These are phyloP conservation scores for Elaeagnus macrophylla DNA, from an alignment of 306 rosid genomes.

Conservation along the genomic window DNA sequence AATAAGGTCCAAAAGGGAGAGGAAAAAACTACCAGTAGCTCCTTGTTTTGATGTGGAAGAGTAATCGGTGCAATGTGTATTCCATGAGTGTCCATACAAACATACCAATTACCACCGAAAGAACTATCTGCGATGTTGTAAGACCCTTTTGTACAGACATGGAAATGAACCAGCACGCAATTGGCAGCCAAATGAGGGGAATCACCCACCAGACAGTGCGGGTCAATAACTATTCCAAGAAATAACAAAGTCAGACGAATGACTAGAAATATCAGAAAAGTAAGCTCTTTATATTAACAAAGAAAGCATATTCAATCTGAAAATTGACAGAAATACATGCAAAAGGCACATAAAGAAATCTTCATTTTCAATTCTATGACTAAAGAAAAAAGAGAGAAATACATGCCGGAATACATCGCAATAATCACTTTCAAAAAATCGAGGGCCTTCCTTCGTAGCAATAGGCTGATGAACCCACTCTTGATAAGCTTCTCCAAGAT, in stretches of 20 bases:
- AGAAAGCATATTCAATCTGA: no score
- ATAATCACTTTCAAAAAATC: conserved; percentile 50
- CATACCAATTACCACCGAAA: conserved; percentile 42
- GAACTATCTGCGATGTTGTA: conserved; percentile 33
- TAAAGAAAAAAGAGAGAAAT: neutral
- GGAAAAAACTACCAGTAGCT: conserved; percentile 59
- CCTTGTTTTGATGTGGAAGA: conserved; percentile 70
- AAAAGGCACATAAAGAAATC: no score
- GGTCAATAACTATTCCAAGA: conserved; percentile 59
- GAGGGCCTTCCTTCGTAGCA: conserved; percentile 80
- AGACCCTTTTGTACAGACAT: conserved; percentile 44
- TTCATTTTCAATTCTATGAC: no score
- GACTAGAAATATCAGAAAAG: no score
- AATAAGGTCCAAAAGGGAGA: neutral
- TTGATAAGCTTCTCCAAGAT: conserved; percentile 65
- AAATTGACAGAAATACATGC: no score
- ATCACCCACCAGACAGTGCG: conserved; percentile 82
- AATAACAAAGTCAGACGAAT: neutral
- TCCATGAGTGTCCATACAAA: conserved; percentile 64
- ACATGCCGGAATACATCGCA: conserved; percentile 40
- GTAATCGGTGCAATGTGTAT: conserved; percentile 70
- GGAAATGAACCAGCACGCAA: conserved; percentile 47
- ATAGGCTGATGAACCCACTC: conserved; percentile 92
- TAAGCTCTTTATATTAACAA: no score
- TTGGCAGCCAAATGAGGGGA: conserved; percentile 81